Percentiles rank a stretch among this genome's conserved stretches.
Conservation (phyloP, 139 green algal species). For the Pleodorina starrii region DNA sequence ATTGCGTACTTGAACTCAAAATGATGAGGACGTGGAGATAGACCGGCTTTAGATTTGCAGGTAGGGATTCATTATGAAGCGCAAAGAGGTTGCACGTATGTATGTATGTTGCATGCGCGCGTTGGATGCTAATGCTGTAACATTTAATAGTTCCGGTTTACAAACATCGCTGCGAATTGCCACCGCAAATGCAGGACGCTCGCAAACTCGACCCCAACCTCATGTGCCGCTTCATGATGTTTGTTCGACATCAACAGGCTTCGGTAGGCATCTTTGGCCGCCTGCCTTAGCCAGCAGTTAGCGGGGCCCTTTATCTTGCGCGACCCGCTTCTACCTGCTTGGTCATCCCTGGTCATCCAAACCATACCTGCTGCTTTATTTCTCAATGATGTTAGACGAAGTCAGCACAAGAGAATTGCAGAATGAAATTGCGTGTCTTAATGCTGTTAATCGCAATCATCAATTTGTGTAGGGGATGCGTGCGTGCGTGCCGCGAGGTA, state of each 20-base stretch:
- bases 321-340: background rate
- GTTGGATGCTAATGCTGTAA: background rate
- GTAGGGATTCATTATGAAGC: background rate
- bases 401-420: background rate
- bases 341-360: background rate
- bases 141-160: background rate
- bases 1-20: background rate
- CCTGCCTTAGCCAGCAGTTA: background rate
- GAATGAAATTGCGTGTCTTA: background rate
- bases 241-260: slow-evolving; percentile 33
- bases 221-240: slow-evolving; percentile 43
- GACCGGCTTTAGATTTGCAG: background rate
- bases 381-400: background rate
- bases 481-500: no score
- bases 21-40: no score
- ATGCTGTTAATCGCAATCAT: no score
- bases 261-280: background rate
- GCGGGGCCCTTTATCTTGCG: background rate
- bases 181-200: background rate
- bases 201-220: slow-evolving; percentile 9
- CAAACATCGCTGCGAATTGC: background rate
- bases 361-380: background rate
- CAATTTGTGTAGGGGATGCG: no score
- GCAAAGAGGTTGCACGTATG: background rate
- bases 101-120: background rate